These are phyloP conservation scores for Rhododendron williamsianum DNA, from an alignment of 148 eudicot genomes.

Conservation along the genomic window DNA sequence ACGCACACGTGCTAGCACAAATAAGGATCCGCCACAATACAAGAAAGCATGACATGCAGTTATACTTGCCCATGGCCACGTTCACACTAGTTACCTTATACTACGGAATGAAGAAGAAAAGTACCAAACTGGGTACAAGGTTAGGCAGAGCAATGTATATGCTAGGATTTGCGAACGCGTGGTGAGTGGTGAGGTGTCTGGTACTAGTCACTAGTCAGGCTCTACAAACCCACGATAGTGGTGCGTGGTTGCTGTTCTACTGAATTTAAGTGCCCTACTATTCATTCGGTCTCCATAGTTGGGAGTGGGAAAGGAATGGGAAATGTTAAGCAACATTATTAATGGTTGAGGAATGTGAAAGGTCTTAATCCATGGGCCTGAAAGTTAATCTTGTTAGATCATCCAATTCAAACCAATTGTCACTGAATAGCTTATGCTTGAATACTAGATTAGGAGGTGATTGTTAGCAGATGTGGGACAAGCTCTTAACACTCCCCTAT, in stretches of 20 bases:
- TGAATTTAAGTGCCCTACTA: background rate
- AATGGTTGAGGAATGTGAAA: conserved; percentile 1
- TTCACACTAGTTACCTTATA: background rate
- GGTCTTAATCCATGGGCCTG: background rate
- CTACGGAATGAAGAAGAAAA: background rate
- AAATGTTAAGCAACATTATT: background rate
- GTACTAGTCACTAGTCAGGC: background rate
- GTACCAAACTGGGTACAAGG: background rate
- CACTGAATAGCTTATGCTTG: background rate
- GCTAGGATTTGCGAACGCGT: background rate
- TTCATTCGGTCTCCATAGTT: background rate
- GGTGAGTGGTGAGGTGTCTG: background rate
- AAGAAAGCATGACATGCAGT: background rate
- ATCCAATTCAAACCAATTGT: background rate
- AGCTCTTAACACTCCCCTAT: background rate
- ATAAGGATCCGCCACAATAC: background rate
- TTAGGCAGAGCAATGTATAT: background rate
- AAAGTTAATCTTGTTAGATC: background rate
- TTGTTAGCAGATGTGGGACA: background rate
- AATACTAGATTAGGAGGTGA: background rate
- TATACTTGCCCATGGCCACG: background rate
- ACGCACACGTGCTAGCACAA: background rate
- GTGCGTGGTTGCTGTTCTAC: background rate
- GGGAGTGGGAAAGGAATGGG: background rate
- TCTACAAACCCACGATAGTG: background rate